Base-by-base conservation (phyloP, 805 yeast species). In the Starmera caribaea region DNA sequence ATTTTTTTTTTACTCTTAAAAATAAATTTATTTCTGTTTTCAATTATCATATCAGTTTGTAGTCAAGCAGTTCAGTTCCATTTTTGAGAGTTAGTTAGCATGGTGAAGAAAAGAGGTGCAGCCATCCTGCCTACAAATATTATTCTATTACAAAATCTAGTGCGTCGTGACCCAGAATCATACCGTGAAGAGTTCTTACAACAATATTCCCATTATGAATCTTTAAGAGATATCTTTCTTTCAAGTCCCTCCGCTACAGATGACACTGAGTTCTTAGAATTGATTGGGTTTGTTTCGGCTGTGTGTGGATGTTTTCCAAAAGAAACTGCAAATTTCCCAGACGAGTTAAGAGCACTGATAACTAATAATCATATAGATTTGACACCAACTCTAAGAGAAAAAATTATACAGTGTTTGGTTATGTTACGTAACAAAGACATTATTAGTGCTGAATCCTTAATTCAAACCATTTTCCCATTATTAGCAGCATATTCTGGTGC, bases 41-140 rank as follows among this genome's bases (percentile, higher is more conserved):
- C 44, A 41, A 21, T 21, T 21, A 21, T 21, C 24, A 21, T 21
- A 21, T 21, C 2, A 21, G 2, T 21, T 7, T 21, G 8, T 21
- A 21, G n/a, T n/a, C n/a, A n/a, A n/a, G n/a, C n/a, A n/a, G n/a
- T n/a, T 10, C 30, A 13, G 16, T 24, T 36, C 11, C 17, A 31
- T n/a, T 14, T 10, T 5, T 26, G 50, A 21, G 26, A 21, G 6
- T 21, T 3, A n/a, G 26, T 21, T 9, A 71, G 34, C 17, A 90
- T 90, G 97, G 95, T 75, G 30, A 85, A 81, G 61, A 74, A 79
- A 59, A 79, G 84, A 64, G 84, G 96, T 73, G 92, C 96, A 24
- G 96, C 97, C 35, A 73, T 89, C 41, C 68, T 90, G 57, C 97
- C 97, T 10, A 84, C 88, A 15, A 92, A 92, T 62, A 83, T 92